Evolutionary conservation across 306 rosid genomes (phyloP), one percentile per base, ranked within the genome.

Genomic region (Rubus parviflorus): DNA sequence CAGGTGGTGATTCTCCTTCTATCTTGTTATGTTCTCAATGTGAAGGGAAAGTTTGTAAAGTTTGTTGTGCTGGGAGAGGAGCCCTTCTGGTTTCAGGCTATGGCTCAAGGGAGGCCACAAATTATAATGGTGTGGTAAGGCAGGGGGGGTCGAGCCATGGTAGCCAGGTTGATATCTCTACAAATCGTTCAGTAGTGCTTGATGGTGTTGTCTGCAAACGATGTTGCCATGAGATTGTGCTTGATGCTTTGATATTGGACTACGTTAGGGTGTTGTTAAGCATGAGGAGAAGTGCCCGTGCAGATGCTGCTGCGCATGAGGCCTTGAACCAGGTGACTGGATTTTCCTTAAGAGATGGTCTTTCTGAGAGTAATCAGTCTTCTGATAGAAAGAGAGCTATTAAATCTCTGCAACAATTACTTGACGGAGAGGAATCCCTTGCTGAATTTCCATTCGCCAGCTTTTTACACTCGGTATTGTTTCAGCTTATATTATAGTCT

Each of bases 21-120:
- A 73, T 84, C 37, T 85, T 88, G 75, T 73, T 88, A 81, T 96
- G 99, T 81, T 89, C 94, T 79, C 96, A 89, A 79, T 96, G 99
- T 83, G 89, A 85, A 77, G 91, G 88, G 83, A 92, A 88, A 82
- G 97, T 83, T 68, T 96, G 99, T 85, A 92, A 92, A 86, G 86
- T 86, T 83, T 96, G 99, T 79, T 92, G 94, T 86, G 98, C 98
- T 49, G 99, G 99, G 68, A 89, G 90, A 81, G 99, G 99, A 75
- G 96, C 99, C 68, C 83, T 89, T 83, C 90, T 96, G 70, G 90
- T 96, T 75, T 60, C 78, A 37, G 87, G 89, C 80, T 76, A 76
- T 75, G 89, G 85, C 81, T 66, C 97, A 25, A 86, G 85, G 83
- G 97, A 94, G 64, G 77, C 67, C 56, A 65, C 84, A 64, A 87